Evolutionary conservation across 257 asterid genomes (phyloP), one percentile per base, ranked within the genome.

Genomic region (Ocimum tenuiflorum): DNA sequence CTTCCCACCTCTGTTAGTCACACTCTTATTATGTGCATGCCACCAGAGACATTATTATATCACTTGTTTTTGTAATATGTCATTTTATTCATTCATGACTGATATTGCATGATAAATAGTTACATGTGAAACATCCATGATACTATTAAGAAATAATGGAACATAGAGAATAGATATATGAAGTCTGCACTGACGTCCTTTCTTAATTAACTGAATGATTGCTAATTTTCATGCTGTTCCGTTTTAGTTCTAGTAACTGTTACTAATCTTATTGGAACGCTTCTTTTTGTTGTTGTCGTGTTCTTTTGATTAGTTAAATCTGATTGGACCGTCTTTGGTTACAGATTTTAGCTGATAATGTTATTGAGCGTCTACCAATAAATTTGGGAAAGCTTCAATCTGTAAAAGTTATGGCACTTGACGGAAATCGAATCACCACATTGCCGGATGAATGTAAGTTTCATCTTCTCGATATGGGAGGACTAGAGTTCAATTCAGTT

Each of bases 401-500:
- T 60, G 64, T 92, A 63, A 92, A 92, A 79, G 85, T 83, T 68
- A 80, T 90, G 82, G 78, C 90, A 57, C 91, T 92, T 60, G 99
- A 92, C 71, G 83, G 83, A 73, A 92, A 89, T 74, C 85, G 76
- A 76, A 77, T 92, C 43, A 72, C 85, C 61, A 75, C 92, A 64
- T 71, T 92, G 86, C 97, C 99, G 59, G 97, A 87, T 72, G 99
- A 92, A 84, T 75, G 99, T 89, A 82, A 81, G 83, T 74, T 70
- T 68, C 63, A 68, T 38, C 36, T 4, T 69, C 55, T 49, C 43
- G 54, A 49, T 41, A 58, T 57, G 62, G 54, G 47, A 24, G 70
- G 45, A 41, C 15, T 15, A 33, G 23, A 22, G 46, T 55, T 60
- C 27, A 52, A 43, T 73, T 54, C 39, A 50, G 53, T 67, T 54